These are phyloP conservation scores for Lagerstroemia speciosa DNA, from an alignment of 345 rosid genomes.

Conservation along the genomic window DNA sequence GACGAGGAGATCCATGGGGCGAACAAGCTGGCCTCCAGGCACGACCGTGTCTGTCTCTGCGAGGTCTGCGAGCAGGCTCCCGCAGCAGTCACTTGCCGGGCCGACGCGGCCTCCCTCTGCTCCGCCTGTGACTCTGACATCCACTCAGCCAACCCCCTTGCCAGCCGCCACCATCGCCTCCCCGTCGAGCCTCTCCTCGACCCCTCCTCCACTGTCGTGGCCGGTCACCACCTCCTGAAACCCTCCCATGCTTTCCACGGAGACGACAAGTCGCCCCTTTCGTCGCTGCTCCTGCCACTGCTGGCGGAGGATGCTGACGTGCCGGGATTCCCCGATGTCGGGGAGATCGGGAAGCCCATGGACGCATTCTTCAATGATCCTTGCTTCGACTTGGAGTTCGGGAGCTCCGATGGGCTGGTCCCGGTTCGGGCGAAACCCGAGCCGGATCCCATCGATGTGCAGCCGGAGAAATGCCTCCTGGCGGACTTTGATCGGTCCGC, in stretches of 20 bases:
- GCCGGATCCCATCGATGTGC: neutral
- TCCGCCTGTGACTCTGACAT: conserved; percentile 31
- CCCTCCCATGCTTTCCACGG: conserved; percentile 1
- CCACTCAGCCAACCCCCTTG: conserved; percentile 39
- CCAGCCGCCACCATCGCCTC: conserved; percentile 32
- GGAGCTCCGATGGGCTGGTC: conserved; percentile 16
- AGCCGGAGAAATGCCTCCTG: conserved; percentile 12
- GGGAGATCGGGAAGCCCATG: neutral
- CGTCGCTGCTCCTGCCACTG: conserved; percentile 19
- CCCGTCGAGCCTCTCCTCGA: conserved; percentile 33
- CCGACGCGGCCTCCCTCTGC: conserved; percentile 39
- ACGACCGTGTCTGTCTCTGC: conserved; percentile 31
- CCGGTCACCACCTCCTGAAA: neutral
- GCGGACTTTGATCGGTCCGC: conserved; percentile 21
- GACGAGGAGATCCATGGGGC: conserved; percentile 22
- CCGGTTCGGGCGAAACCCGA: conserved; percentile 23
- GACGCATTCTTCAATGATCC: conserved; percentile 19
- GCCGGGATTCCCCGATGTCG: neutral
- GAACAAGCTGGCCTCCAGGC: conserved; percentile 22
- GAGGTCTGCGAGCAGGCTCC: conserved; percentile 41
- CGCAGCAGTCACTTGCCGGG: conserved; percentile 33
- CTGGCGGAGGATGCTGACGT: neutral
- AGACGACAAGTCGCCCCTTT: conserved; percentile 2
- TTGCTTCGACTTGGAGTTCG: conserved; percentile 18
- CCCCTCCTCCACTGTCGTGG: conserved; percentile 11